phyloP scores from a whole-genome alignment of 768 basidiomycete genomes.

The Pleurotus citrinopileatus region DNA sequence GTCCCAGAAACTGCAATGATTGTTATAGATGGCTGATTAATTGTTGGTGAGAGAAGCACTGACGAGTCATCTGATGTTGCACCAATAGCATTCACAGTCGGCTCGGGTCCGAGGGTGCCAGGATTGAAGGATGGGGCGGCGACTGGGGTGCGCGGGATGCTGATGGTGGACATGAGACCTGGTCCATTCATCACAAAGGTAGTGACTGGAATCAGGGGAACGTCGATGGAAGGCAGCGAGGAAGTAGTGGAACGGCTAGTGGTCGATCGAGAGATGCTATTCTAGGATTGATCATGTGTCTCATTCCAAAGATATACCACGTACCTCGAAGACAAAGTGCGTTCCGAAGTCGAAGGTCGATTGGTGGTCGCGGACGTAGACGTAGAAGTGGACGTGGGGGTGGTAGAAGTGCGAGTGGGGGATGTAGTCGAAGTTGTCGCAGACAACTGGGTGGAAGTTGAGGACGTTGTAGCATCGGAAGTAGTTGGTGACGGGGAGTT shows the following conservation, averaged over 20 bases:
- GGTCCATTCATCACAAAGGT: not conserved
- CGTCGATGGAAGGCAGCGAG: not conserved
- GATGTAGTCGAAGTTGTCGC: slow-evolving; percentile 1
- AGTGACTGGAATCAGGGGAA: not conserved
- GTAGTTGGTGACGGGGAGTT: not conserved
- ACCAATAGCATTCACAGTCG: not conserved
- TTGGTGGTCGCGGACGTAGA: no score
- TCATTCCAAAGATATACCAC: no score
- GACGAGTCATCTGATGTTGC: slow-evolving; percentile 5
- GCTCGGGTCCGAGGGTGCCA: not conserved
- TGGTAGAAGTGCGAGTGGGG: not conserved
- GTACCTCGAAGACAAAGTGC: no score
- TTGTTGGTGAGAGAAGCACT: not conserved
- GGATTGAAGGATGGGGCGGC: not conserved
- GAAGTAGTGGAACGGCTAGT: not conserved
- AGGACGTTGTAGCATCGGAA: not conserved
- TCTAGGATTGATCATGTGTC: not conserved
- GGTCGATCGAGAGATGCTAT: not conserved
- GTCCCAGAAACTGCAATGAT: slow-evolving; percentile 38
- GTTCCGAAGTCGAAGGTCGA: no score
- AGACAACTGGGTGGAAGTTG: not conserved
- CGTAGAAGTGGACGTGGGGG: not conserved
- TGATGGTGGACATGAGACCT: not conserved
- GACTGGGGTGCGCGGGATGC: not conserved
- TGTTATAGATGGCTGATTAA: not conserved